A percentile compares a stretch with the other conserved stretches of the same genome.
Evolutionary conservation across 148 eudicot species (phyloP).

Genomic region (Rhododendron henanense): DNA sequence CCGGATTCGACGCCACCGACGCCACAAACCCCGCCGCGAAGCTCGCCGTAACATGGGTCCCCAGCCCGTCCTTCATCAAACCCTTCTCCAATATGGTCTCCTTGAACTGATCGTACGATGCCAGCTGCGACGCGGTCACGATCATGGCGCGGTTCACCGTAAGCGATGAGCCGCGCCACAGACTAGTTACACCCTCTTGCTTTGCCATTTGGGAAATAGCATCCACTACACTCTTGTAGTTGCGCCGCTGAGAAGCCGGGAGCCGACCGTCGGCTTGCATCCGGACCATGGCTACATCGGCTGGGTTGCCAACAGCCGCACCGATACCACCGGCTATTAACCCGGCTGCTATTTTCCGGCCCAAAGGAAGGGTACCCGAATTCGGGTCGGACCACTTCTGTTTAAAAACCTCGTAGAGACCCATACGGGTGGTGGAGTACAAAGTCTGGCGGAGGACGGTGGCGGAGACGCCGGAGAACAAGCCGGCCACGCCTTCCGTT

Average conservation of each 20-base stretch:
- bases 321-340: slow-evolving; percentile 47
- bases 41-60: slow-evolving; percentile 48
- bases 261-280: slow-evolving; percentile 62
- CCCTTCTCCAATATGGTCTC: slow-evolving; percentile 35
- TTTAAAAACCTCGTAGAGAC: slow-evolving; percentile 43
- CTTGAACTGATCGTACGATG: slow-evolving; percentile 48
- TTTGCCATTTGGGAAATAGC: slow-evolving; percentile 32
- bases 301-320: slow-evolving; percentile 53
- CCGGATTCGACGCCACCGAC: slow-evolving; percentile 46
- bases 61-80: slow-evolving; percentile 44
- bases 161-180: slow-evolving; percentile 54
- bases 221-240: slow-evolving; percentile 39
- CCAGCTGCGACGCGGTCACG: slow-evolving; percentile 49
- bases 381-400: slow-evolving; percentile 35
- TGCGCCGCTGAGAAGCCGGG: slow-evolving; percentile 35
- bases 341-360: slow-evolving; percentile 39
- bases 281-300: slow-evolving; percentile 56
- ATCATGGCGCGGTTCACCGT: slow-evolving; percentile 62
- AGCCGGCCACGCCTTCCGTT: slow-evolving; percentile 38
- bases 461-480: slow-evolving; percentile 55
- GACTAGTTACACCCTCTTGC: slow-evolving; percentile 37
- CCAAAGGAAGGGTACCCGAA: slow-evolving; percentile 26
- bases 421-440: slow-evolving; percentile 60
- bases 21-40: slow-evolving; percentile 54
- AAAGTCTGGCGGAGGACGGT: slow-evolving; percentile 54